phyloP scores from a whole-genome alignment of 148 eudicot genomes.

The Vaccinium myrtillus region DNA sequence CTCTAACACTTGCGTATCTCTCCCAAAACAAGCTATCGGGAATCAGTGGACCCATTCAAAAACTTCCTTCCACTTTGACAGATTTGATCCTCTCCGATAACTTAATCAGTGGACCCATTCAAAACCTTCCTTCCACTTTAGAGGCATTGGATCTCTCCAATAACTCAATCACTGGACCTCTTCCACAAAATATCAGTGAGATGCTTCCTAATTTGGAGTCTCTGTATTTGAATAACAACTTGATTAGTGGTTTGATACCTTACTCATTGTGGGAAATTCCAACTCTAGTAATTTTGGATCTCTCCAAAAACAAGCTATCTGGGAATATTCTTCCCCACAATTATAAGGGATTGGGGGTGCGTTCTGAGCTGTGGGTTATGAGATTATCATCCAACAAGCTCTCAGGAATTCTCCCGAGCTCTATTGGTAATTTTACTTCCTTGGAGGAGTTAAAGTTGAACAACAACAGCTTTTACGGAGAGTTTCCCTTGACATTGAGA shows the following conservation, averaged over 20 bases:
- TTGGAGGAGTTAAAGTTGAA: constrained; percentile 9
- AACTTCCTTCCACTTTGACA: background rate
- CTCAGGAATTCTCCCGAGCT: constrained; percentile 28
- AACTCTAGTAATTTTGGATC: background rate
- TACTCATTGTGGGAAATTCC: background rate
- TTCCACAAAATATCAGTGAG: background rate
- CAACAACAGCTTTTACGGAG: background rate
- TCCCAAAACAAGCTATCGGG: background rate
- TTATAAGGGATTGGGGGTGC: constrained; percentile 13
- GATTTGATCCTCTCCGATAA: background rate
- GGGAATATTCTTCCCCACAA: constrained; percentile 21
- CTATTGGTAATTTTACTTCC: background rate
- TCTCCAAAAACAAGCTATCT: background rate
- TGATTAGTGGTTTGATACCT: constrained; percentile 4
- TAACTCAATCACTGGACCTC: background rate
- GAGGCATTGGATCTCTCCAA: background rate
- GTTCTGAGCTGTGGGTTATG: background rate
- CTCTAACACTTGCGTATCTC: background rate
- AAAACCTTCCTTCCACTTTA: background rate
- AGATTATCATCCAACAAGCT: constrained; percentile 32
- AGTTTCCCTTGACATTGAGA: background rate
- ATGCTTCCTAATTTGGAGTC: constrained; percentile 18
- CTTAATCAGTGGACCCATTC: background rate
- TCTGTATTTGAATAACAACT: constrained; percentile 9
- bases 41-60: background rate